Evolutionary conservation across 805 yeast species (phyloP), one percentile per base, ranked within the genome.

Genomic region (Nakazawaea wyomingensis): DNA sequence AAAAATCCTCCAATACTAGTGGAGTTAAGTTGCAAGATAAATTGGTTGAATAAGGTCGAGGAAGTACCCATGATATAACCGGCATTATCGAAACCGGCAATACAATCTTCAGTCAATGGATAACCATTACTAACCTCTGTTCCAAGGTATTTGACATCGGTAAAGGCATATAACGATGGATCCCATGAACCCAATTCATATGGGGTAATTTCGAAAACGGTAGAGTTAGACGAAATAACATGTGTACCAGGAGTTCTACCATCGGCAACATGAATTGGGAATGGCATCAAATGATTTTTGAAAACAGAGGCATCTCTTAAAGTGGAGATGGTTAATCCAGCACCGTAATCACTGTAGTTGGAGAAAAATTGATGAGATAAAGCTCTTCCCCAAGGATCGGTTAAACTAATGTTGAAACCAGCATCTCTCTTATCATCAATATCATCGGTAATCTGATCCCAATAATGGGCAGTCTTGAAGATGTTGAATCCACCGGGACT

Each of bases 141-240:
- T 8, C 96, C 96, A 37, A 85, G 59, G 56, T 83, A 87, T 59
- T 78, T 72, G 35, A 78, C 62, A 47, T 83, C 81, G 10, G 80
- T 69, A 60, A 89, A 88, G 3, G 82, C 65, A 43, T 72, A 68
- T 43, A 85, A 62, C 1, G 82, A 67, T 11, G 87, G 84, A 56
- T 89, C 96, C 95, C 95, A 88, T 4, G 95, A 80, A 11, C 96
- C 96, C 55, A 88, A 62, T 56, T 82, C 85, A 53, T 66, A 81
- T 11, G 95, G 90, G 39, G 71, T 73, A 50, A 77, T 60, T 50
- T 80, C 78, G 49, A 80, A 76, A 41, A 71, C 72, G 1, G 96
- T 85, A 7, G 95, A 80, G 65, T 86, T 88, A 26, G 62, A 57
- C 47, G 74, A 70, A 39, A 84, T 64, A 38, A 83, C 69, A 4